These are phyloP conservation scores for Hyphopichia wangnamkhiaoensis DNA, from an alignment of 1,139 yeast species.

Conservation along the genomic window DNA sequence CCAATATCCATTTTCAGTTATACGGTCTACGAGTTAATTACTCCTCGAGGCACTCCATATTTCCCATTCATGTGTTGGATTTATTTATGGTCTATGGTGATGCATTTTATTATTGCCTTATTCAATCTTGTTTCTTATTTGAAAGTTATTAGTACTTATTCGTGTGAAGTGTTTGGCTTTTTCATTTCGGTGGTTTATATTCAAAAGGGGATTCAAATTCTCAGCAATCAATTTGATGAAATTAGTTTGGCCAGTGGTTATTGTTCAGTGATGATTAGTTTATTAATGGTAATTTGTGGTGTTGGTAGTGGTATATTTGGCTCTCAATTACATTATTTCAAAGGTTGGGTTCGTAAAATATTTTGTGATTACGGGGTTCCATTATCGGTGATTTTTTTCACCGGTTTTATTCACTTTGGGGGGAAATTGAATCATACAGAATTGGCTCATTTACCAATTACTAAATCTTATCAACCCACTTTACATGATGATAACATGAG, in stretches of 20 bases:
- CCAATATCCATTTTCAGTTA: conserved; percentile 90
- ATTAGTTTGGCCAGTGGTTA: conserved; percentile 60
- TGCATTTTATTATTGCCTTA: conserved; percentile 74
- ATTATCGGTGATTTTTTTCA: conserved; percentile 78
- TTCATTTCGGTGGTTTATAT: conserved; percentile 89
- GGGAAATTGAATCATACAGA: conserved; percentile 57
- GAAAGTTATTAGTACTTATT: conserved; percentile 74
- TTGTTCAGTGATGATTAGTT: conserved; percentile 71
- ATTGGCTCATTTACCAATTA: conserved; percentile 67
- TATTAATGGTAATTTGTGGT: conserved; percentile 76
- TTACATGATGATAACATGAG: conserved; percentile 30
- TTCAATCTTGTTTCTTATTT: conserved; percentile 69
- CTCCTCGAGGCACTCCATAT: conserved; percentile 64
- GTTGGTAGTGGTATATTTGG: conserved; percentile 64
- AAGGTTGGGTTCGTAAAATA: conserved; percentile 61
- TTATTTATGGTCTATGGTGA: conserved; percentile 84
- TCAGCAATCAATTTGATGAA: conserved; percentile 64
- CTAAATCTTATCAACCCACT: conserved; percentile 78
- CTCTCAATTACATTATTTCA: conserved; percentile 58
- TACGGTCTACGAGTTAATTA: conserved; percentile 81
- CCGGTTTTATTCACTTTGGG: conserved; percentile 90
- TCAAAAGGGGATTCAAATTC: conserved; percentile 85
- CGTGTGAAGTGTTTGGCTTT: conserved; percentile 92
- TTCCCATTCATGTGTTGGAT: conserved; percentile 97
- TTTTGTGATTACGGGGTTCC: conserved; percentile 89